These are phyloP conservation scores for Ochromonadaceae sp. DNA, from an alignment of 352 stramenopile genomes.

Conservation along the genomic window DNA sequence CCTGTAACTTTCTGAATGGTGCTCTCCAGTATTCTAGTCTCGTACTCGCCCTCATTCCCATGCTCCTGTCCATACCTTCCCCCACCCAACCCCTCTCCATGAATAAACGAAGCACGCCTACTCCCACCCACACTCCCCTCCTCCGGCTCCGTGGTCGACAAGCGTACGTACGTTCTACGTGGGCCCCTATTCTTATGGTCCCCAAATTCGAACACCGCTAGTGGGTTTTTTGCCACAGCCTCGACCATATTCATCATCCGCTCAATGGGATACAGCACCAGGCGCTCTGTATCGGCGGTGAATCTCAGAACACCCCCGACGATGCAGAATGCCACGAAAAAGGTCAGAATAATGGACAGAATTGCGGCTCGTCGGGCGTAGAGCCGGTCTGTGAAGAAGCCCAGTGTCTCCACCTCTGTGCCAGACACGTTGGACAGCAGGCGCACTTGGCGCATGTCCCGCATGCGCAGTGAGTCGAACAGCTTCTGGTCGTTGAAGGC, in stretches of 20 bases:
- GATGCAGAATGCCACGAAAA: constrained; percentile 26
- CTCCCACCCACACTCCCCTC: background rate
- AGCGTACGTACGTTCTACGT: too few species aligned
- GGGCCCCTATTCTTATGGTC: background rate
- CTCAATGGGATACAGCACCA: constrained; percentile 31
- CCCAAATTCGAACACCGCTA: background rate
- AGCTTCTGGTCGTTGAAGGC: background rate
- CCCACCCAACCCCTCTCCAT: background rate
- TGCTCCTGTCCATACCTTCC: background rate
- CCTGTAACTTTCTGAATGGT: constrained; percentile 28
- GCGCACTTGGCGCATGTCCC: background rate
- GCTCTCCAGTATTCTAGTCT: constrained; percentile 26
- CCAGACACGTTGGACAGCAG: background rate
- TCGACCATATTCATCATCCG: constrained; percentile 27
- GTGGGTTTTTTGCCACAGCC: background rate
- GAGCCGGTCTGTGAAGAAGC: background rate
- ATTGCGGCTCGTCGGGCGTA: background rate
- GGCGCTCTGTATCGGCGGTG: constrained; percentile 20
- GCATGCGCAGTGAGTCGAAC: background rate
- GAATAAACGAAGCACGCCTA: background rate
- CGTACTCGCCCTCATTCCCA: constrained; percentile 21
- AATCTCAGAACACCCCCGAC: constrained; percentile 22
- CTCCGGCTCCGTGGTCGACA: background rate
- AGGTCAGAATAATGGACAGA: constrained; percentile 20
- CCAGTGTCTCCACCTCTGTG: background rate